phyloP scores from a whole-genome alignment of 139 green algal genomes.

The Pycnococcus provasolii region DNA sequence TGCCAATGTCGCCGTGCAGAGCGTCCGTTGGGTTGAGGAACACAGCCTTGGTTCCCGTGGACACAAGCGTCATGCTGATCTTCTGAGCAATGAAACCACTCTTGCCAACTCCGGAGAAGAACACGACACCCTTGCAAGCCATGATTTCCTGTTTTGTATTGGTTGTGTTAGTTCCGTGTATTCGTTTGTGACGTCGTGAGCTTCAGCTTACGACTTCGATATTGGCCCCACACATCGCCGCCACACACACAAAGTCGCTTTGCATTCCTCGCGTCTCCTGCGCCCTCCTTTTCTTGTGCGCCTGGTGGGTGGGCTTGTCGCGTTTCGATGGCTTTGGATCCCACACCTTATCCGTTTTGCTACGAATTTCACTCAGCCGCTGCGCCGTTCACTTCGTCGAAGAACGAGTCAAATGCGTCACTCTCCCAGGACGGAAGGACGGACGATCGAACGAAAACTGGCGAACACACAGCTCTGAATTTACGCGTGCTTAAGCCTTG shows the following conservation, averaged over 20 bases:
- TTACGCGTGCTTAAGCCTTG: not conserved
- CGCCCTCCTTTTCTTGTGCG: too few species aligned
- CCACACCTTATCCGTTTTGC: too few species aligned
- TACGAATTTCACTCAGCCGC: too few species aligned
- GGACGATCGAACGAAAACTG: not conserved
- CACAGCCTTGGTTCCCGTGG: conserved; percentile 50
- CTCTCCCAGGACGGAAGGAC: not conserved
- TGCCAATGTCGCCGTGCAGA: conserved; percentile 54
- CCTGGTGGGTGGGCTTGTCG: too few species aligned
- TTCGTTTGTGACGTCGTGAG: not conserved
- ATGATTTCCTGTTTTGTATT: conserved; percentile 8
- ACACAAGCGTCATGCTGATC: conserved; percentile 51
- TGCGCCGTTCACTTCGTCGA: too few species aligned
- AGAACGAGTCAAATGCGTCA: too few species aligned
- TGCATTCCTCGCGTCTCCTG: not conserved
- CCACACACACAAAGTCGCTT: not conserved
- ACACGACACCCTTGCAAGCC: conserved; percentile 39
- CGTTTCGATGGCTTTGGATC: too few species aligned
- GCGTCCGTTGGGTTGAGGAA: conserved; percentile 49
- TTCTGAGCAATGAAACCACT: conserved; percentile 59
- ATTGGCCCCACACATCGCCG: not conserved
- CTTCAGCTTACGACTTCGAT: not conserved
- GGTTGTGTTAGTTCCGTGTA: too few species aligned
- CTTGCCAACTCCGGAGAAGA: conserved; percentile 58
- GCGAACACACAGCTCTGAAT: not conserved